Base-by-base conservation (phyloP, 208 protist species). In the Lotmaria passim region DNA sequence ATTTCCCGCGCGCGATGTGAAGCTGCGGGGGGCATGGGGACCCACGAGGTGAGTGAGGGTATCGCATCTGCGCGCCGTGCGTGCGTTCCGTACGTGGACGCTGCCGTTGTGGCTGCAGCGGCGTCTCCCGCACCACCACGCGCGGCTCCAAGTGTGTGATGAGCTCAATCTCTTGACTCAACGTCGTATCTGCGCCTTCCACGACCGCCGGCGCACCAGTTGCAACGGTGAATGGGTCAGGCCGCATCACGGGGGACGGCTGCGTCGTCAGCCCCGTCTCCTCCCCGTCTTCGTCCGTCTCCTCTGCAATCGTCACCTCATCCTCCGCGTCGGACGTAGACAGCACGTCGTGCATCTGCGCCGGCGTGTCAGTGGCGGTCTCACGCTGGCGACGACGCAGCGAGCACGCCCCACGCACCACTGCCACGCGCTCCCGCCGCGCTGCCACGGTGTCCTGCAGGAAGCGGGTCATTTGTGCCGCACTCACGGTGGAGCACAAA, bases 381-480 rank as follows among this genome's bases (percentile, higher is more conserved):
- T 62, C 65, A 19, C 65, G 65, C 7, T 39, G 8, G 30, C 65
- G 65, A 5, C 65, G 65, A 17, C 65, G 65, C 38, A 71, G 3
- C 7, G 65, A 61, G 41, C 31, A 41, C 2, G 56, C 38, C 3
- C 69, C 69, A 3, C 82, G 82, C 36, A 78, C 75, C 24, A 67
- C 74, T 12, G 73, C 79, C n/a, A 72, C 59, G 23, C 78, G 59
- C 33, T 74, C 69, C 6, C 77, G 68, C 2, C 73, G 61, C 0
- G 61, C 52, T 34, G 67, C 67, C 2, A 77, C 23, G 15, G 61
- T 78, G 30, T 59, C 56, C 23, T 73, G 69, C 48, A 88, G 38
- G 52, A 88, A 88, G n/a, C 64, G 69, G 28, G 79, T 26, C 59
- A 83, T 48, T 15, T 69, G 51, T 31, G 70, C 69, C 21, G 68